Evolutionary conservation across 768 basidiomycete species (phyloP), one percentile per base, ranked within the genome.

Genomic region (Tricholomella constricta): DNA sequence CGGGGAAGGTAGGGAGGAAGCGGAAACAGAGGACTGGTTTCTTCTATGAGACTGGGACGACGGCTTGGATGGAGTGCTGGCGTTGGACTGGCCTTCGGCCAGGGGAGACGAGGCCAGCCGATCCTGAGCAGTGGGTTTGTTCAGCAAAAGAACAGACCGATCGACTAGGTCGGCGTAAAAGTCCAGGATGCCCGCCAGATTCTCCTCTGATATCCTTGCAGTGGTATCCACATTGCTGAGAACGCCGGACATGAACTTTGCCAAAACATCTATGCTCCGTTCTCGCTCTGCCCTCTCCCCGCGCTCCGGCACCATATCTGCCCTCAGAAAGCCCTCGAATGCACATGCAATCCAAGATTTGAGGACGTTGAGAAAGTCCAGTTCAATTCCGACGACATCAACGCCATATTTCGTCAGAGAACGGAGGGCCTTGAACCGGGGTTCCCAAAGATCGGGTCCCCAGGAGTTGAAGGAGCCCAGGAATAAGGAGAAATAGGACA

Each of bases 381-480:
- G 64, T 66, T 91, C 89, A 59, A 89, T 79, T 17, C 89, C 89
- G 31, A 82, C 69, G 25, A 84, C 78, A 41, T 88, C 83, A 2
- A 70, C 60, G 6, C 86, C 88, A 35, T 73, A 79, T 54, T 74
- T 78, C 31, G 86, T 86, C 46, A 92, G 73, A 3, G 86, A 81
- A 4, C 79, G 70, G 1, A 91, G 72, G 2, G 89, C 88, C 55
- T 83, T 85, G 61, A 86, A 82, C 17, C 85, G 79, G 1, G 81
- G 72, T 57, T 89, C 87, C 78, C 89, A 89, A 0, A 88, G 69
- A 22, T 91, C 89, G n/a, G 69, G 57, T 3, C 72, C 74, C 89
- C 89, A 91, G 0, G 74, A 67, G 1, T 66, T 69, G 3, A 71
- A 63, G 4, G 69, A 63, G 14, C 68, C 76, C 2, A 82, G 69